phyloP scores from a whole-genome alignment of 2,329 filamentous ascomycete species.

The Dendrostoma leiphaemia region DNA sequence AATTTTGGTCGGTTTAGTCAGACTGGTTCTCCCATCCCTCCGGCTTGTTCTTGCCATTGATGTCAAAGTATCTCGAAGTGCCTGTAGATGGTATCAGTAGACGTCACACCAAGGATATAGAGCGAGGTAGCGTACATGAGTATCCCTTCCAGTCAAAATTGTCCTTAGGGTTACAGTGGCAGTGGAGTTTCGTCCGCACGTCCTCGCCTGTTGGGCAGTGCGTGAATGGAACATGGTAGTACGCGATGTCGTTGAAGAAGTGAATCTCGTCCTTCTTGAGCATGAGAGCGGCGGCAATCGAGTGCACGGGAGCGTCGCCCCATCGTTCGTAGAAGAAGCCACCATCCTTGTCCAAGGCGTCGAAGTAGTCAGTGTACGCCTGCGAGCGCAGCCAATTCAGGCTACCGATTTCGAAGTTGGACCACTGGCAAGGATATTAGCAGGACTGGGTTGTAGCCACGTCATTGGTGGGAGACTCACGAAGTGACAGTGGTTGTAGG shows the following conservation, averaged over 20 bases:
- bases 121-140: conserved; percentile 68
- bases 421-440: conserved; percentile 66
- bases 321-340: conserved; percentile 99
- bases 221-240: conserved; percentile 96
- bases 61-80: conserved; percentile 81
- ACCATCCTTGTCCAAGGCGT: conserved; percentile 81
- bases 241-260: conserved; percentile 99
- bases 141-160: conserved; percentile 99
- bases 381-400: conserved; percentile 90
- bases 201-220: conserved; percentile 94
- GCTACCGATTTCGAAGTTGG: conserved; percentile 96
- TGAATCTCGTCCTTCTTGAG: conserved; percentile 92
- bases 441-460: neutral
- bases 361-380: conserved; percentile 88
- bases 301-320: conserved; percentile 97
- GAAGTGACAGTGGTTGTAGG: conserved; percentile 97
- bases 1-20: conserved; percentile 34
- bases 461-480: conserved; percentile 50
- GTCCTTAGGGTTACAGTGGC: conserved; percentile 90
- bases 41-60: conserved; percentile 79
- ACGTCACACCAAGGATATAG: conserved; percentile 3
- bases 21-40: conserved; percentile 77
- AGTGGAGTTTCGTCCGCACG: conserved; percentile 78
- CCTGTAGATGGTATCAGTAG: conserved; percentile 44
- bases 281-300: conserved; percentile 86